Base-by-base conservation (phyloP, 371 early-diverging fungal genomes). In the Choanephora cucurbitarum region DNA sequence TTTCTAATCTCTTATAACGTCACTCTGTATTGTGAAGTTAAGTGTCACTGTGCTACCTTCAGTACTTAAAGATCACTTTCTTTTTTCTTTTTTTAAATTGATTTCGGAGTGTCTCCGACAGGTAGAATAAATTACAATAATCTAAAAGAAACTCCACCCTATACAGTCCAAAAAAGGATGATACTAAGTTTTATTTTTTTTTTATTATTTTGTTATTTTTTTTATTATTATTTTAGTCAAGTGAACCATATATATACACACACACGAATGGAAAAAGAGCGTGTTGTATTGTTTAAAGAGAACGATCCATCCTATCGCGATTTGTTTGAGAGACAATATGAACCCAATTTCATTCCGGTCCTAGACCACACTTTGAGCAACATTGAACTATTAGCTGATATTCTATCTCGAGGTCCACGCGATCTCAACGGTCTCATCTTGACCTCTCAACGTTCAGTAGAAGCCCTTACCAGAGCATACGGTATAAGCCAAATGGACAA, bases 401-500 rank as follows among this genome's bases (percentile, higher is more conserved):
- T 66, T 31, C 17, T 78, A 15, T 18, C 15, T 2, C 33, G 22
- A 14, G 67, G 70, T 4, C 72, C 75, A 32, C 18, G n/a, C 3
- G 15, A 46, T 18, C 39, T 58, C 13, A 37, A 14, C 4, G 69
- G 69, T 1, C 50, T 78, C 37, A 55, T 78, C 39, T 41, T 78
- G 31, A 74, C 75, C 31, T 78, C 78, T 7, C 75, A 78, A 55
- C 66, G 73, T 11, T 62, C 73, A 7, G 75, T 74, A 0, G 63
- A 72, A 24, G 60, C 78, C 2, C 32, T 78, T 40, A 47, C 32
- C 1, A 17, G 57, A 48, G 70, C 58, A 9, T 48, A 37, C 21
- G 11, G 23, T 5, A 23, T 31, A 9, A 19, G 17, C 18, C 7
- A 7, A 6, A 14, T 39, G 31, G 24, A 11, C n/a, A 21, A 45